Evolutionary conservation across 768 basidiomycete species (phyloP), one percentile per base, ranked within the genome.

Genomic region (Sporobolomyces roseus): DNA sequence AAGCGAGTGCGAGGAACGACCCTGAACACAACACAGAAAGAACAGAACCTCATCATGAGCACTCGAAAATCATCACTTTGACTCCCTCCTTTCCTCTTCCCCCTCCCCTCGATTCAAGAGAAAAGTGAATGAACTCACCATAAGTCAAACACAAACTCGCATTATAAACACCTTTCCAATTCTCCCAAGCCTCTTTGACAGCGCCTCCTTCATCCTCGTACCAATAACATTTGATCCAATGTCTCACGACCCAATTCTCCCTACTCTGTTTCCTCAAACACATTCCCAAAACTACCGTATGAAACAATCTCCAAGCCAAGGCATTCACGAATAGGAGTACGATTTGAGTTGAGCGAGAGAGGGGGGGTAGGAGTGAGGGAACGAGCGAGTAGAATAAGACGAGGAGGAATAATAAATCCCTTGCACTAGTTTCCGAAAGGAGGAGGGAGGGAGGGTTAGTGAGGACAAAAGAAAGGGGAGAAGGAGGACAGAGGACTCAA

Each of bases 141-240:
- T 93, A 97, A 6, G 89, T 93, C 93, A 97, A 96, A 78, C 87
- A 88, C 83, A 93, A 82, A 78, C 89, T 92, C 78, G 92, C 78
- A 78, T 97, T 98, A 78, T 93, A 98, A 32, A 91, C 83, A 7
- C 83, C 83, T 79, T 97, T 97, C 93, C 93, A 99, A 78, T 96
- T 97, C 32, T 84, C 83, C 74, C 97, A 99, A 0, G 94, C 91
- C 77, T 99, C 96, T 45, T 86, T 83, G n/a, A 93, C 85, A 0
- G 94, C 93, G 52, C 83, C 84, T 63, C 89, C 86, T 65, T 85
- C 82, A 52, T 82, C 81, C 13, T 86, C 84, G 78, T 97, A 98
- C 74, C 91, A 86, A 76, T 98, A 99, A 76, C 97, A 86, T 82
- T 94, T 76, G 49, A 76, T 21, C 77, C 89, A 98, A 78, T 99